Conservation (phyloP, 257 asterid genomes). For the Solanum raphanifolium region DNA sequence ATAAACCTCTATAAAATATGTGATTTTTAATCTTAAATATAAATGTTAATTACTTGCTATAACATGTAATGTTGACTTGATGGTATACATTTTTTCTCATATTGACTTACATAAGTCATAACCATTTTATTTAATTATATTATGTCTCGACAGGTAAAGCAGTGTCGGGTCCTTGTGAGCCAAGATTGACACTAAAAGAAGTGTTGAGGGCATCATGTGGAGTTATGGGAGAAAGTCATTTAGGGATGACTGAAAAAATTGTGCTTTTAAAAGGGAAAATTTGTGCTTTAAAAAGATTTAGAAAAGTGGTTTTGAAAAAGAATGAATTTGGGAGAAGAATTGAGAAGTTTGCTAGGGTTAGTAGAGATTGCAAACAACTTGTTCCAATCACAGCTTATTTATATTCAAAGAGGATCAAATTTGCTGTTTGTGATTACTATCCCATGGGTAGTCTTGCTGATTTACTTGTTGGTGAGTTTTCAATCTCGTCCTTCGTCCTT, state of each 20-base stretch:
- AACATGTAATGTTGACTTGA: not conserved
- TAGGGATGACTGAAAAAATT: slow-evolving; percentile 49
- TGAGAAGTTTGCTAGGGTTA: slow-evolving; percentile 19
- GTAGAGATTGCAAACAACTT: slow-evolving; percentile 26
- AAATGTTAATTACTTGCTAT: not conserved
- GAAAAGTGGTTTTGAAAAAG: slow-evolving; percentile 21
- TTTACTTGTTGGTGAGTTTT: slow-evolving; percentile 33
- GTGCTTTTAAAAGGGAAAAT: slow-evolving; percentile 35
- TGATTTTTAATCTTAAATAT: not conserved
- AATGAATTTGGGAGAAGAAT: slow-evolving; percentile 42
- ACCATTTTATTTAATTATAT: not conserved
- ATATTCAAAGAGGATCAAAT: slow-evolving; percentile 52
- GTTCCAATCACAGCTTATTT: slow-evolving; percentile 43
- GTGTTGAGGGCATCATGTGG: slow-evolving; percentile 50
- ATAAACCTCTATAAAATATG: not conserved
- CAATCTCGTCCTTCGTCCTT: not conserved
- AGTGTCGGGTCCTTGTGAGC: not conserved
- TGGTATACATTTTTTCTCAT: not conserved
- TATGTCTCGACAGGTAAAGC: not conserved
- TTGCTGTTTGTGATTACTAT: slow-evolving; percentile 40
- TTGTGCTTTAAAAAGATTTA: slow-evolving; percentile 38
- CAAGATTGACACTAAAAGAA: slow-evolving; percentile 31
- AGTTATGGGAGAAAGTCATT: slow-evolving; percentile 36
- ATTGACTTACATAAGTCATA: not conserved
- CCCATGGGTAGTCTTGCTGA: slow-evolving; percentile 63